Base-by-base conservation (phyloP, 495 filamentous ascomycete genomes). In the Sphaerosporella brunnea region DNA sequence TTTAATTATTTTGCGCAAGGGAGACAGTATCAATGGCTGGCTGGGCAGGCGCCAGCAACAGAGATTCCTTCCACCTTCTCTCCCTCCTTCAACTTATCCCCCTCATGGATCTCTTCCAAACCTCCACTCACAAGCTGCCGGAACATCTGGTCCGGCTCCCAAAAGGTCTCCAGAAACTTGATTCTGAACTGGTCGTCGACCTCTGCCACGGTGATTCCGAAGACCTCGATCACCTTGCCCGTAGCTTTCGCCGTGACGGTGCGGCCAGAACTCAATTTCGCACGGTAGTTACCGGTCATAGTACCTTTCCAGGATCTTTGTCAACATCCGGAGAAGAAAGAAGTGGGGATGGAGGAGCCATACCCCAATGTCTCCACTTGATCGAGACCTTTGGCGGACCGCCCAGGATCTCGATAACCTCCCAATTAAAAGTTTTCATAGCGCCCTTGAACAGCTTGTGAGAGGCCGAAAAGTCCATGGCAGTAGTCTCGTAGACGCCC, bases 361-460 rank as follows among this genome's bases (percentile, higher is more conserved):
- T 34, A 46, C 75, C 75, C 76, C 77, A 79, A 53, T 80, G 77
- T 23, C 76, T 58, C 75, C 76, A 79, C 45, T 67, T 66, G 54
- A 78, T 76, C 0, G 68, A 61, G 3, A 80, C 77, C 44, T 61
- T 59, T 18, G 77, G 75, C 34, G 73, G 75, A 0, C 72, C 74
- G 35, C 67, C 68, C 53, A 74, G 78, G 2, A 80, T 74, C 63
- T 79, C 77, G 11, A 73, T 59, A 18, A 79, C 75, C 64, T 80
- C 77, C 74, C 75, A 81, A 0, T 74, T 74, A 63, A 81, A 80
- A 0, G 71, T 73, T 11, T 74, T 75, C 75, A 80, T 79, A 72
- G 77, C 77, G 21, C 71, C 62, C 64, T 79, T 79, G 53, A 81
- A 79, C 1, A 73, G 70, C 65, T 80, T 77, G 62, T 80, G 75